Percentiles rank a stretch among this genome's conserved stretches.
These are phyloP conservation scores for Bolboschoenus planiculmis DNA, from an alignment of 176 grass and related monocot species.

Conservation along the genomic window DNA sequence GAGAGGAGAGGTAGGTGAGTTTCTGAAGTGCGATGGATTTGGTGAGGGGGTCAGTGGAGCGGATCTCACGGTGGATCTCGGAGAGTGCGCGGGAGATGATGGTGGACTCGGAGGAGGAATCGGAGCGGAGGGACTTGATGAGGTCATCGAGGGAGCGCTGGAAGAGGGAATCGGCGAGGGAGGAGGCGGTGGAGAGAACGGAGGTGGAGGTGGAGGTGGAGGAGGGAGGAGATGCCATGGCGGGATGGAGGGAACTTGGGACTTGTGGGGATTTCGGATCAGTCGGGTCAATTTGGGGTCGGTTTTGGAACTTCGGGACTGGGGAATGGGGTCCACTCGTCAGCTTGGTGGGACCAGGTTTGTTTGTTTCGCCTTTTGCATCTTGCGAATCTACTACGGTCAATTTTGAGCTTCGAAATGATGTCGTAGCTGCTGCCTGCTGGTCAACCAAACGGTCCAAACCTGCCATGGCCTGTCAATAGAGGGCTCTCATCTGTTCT, in stretches of 20 bases:
- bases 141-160: conserved; percentile 79
- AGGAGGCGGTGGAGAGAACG: conserved; percentile 23
- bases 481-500: too few relatives aligned
- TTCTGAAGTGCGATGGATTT: conserved; percentile 71
- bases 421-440: not conserved
- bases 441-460: too few relatives aligned
- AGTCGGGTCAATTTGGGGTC: not conserved
- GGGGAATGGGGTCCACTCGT: not conserved
- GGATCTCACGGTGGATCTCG: conserved; percentile 95
- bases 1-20: conserved; percentile 78
- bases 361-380: not conserved
- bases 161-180: conserved; percentile 79
- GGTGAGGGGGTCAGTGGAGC: conserved; percentile 47
- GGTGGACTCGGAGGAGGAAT: conserved; percentile 36
- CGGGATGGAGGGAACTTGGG: not conserved
- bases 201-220: not conserved
- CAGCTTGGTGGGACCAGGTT: not conserved
- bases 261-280: conserved; percentile 17
- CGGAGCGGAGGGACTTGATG: conserved; percentile 59
- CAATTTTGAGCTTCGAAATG: not conserved
- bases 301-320: not conserved
- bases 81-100: conserved; percentile 48
- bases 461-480: too few relatives aligned
- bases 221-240: conserved; percentile 36
- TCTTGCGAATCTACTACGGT: not conserved